A percentile compares a stretch with the other conserved stretches of the same genome.
Conservation (phyloP, 768 basidiomycete genomes). For the Grammothele lineata region DNA sequence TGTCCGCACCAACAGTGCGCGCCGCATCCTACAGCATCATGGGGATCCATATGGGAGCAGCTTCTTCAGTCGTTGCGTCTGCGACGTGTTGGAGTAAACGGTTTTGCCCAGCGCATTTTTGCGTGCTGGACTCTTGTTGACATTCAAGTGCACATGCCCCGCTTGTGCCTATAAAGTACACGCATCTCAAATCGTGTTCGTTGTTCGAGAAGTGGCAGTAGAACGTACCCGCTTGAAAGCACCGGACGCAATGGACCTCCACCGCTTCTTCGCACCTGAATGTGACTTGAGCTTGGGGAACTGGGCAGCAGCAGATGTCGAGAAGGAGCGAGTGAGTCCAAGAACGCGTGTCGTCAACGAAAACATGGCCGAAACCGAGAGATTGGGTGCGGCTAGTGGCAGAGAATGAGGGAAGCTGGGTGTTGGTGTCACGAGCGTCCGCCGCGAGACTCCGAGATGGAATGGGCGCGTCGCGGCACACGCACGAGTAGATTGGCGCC, state of each 20-base stretch:
- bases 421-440: too few relatives aligned
- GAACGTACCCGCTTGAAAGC: conserved; percentile 70
- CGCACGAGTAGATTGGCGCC: too few relatives aligned
- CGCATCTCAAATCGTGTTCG: neutral
- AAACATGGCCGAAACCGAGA: conserved; percentile 26
- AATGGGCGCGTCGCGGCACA: too few relatives aligned
- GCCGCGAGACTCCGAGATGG: too few relatives aligned
- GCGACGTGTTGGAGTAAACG: conserved; percentile 59
- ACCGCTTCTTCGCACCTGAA: conserved; percentile 78
- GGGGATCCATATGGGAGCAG: conserved; percentile 65
- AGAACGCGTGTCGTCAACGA: conserved; percentile 18
- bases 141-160: conserved; percentile 71
- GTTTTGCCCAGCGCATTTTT: conserved; percentile 65
- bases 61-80: conserved; percentile 66
- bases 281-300: conserved; percentile 81
- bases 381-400: too few relatives aligned
- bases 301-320: conserved; percentile 48
- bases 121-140: conserved; percentile 56
- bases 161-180: conserved; percentile 58
- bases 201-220: neutral
- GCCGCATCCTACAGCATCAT: too few relatives aligned
- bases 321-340: conserved; percentile 40
- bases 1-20: too few relatives aligned
- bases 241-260: conserved; percentile 61
- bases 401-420: too few relatives aligned